Percentiles rank a stretch among this genome's conserved stretches.
Evolutionary conservation across 1,284 basidiomycete genomes (phyloP).

Genomic region (Kwoniella shivajii): DNA sequence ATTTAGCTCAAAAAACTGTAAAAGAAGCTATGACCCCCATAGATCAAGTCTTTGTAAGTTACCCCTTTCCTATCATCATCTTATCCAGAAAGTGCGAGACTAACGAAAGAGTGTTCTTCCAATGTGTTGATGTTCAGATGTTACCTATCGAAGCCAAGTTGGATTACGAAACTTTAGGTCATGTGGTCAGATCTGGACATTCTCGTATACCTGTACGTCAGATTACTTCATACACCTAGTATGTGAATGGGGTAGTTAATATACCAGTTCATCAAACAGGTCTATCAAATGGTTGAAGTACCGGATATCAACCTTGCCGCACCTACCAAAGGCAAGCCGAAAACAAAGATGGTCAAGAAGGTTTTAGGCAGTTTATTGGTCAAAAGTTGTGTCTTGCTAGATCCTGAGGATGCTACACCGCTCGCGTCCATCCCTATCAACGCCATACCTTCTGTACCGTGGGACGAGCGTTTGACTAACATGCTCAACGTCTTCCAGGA

Average conservation of each 20-base stretch:
- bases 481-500: slow-evolving; percentile 90
- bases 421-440: slow-evolving; percentile 77
- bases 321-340: slow-evolving; percentile 33
- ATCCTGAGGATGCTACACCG: slow-evolving; percentile 81
- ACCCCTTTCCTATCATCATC: not conserved
- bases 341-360: slow-evolving; percentile 65
- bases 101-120: not conserved
- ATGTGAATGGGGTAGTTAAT: not conserved
- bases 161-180: slow-evolving; percentile 73
- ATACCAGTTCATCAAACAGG: not conserved
- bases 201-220: slow-evolving; percentile 59
- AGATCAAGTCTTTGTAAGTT: slow-evolving; percentile 58
- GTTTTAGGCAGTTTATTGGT: slow-evolving; percentile 79
- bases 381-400: slow-evolving; percentile 81
- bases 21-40: slow-evolving; percentile 80
- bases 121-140: slow-evolving; percentile 57
- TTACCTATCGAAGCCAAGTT: slow-evolving; percentile 75
- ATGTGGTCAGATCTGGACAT: slow-evolving; percentile 75
- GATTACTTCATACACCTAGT: not conserved
- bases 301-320: slow-evolving; percentile 52
- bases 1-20: slow-evolving; percentile 68
- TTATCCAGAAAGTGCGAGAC: too few species aligned
- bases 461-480: slow-evolving; percentile 80
- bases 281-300: slow-evolving; percentile 71
- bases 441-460: slow-evolving; percentile 80